phyloP scores from a whole-genome alignment of 768 basidiomycete genomes.

The Tulasnella sp. region DNA sequence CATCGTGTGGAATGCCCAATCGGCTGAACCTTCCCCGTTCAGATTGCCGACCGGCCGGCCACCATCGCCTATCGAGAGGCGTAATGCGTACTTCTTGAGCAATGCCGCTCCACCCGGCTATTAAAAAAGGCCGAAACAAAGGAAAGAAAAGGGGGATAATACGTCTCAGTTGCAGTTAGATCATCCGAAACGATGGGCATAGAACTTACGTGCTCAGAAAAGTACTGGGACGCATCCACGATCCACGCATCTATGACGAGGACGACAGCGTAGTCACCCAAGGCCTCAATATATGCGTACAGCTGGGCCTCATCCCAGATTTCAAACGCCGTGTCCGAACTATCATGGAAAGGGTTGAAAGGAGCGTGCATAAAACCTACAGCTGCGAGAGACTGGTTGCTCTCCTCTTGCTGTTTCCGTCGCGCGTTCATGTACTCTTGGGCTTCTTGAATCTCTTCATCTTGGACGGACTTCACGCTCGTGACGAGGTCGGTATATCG shows the following conservation, averaged over 20 bases:
- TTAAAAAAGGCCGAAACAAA: too few relatives aligned
- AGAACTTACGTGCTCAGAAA: conserved; percentile 13
- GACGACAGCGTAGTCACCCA: background rate
- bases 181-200: too few relatives aligned
- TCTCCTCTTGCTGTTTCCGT: too few relatives aligned
- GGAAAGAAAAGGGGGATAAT: too few relatives aligned
- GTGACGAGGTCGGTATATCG: conserved; percentile 3
- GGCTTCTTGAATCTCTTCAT: conserved; percentile 6
- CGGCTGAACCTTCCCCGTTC: conserved; percentile 5
- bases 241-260: conserved; percentile 7
- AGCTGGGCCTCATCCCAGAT: background rate
- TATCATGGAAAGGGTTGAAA: too few relatives aligned
- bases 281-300: background rate
- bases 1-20: conserved; percentile 8
- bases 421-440: background rate
- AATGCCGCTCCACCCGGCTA: conserved; percentile 7
- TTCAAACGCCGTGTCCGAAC: background rate
- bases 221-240: conserved; percentile 10
- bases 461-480: background rate
- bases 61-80: background rate
- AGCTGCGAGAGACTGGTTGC: too few relatives aligned
- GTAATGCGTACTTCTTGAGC: background rate
- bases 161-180: background rate
- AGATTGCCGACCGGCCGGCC: background rate
- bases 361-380: background rate